phyloP scores from a whole-genome alignment of 805 yeast genomes.

The Ogataea henricii region DNA sequence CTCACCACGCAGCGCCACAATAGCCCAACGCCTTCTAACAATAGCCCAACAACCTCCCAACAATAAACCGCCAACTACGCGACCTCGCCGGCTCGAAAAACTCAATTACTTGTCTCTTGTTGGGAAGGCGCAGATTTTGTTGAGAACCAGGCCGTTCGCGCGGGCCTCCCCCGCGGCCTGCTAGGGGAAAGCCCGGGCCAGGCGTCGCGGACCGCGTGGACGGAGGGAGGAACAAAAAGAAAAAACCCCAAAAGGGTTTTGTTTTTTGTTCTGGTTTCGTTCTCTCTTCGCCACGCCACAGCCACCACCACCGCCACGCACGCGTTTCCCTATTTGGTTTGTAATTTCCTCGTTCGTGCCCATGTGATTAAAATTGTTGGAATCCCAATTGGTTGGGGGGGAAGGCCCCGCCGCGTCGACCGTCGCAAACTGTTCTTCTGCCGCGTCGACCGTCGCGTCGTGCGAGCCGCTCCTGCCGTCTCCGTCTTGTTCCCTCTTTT shows the following conservation, averaged over 20 bases:
- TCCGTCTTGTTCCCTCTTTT: not conserved
- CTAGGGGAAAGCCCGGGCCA: too few species aligned
- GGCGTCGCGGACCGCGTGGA: too few species aligned
- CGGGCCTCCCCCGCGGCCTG: too few species aligned
- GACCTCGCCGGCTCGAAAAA: not conserved
- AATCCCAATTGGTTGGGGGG: not conserved
- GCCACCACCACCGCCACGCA: not conserved
- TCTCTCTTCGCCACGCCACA: not conserved
- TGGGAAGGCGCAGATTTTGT: conserved; percentile 1
- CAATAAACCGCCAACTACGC: conserved; percentile 2
- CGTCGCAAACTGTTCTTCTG: not conserved
- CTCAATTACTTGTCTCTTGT: conserved; percentile 2
- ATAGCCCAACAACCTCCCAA: not conserved
- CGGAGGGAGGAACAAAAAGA: too few species aligned
- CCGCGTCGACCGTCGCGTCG: not conserved
- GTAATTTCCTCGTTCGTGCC: not conserved
- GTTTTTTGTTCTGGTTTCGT: too few species aligned
- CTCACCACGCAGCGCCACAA: not conserved
- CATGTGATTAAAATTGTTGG: conserved; percentile 1
- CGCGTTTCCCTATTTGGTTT: not conserved
- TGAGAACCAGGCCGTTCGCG: not conserved
- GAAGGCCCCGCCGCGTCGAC: not conserved
- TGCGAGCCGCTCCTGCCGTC: not conserved
- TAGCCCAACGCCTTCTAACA: conserved; percentile 1
- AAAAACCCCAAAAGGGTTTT: too few species aligned